Evolutionary conservation across 495 filamentous ascomycete genomes (phyloP), one percentile per base, ranked within the genome.

Genomic region (Hamigera avellanea): DNA sequence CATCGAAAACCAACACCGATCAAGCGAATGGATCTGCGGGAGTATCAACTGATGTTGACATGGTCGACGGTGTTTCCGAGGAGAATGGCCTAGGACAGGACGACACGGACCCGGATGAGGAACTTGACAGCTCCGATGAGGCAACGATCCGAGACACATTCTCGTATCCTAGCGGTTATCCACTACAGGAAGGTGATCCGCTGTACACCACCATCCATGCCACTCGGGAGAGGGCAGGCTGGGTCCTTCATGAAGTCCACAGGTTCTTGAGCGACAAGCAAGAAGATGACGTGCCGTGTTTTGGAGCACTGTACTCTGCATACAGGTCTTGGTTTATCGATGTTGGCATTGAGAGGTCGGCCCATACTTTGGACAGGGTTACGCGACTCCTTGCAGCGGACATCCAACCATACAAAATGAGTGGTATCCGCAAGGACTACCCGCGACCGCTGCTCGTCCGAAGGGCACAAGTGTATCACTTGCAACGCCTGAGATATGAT

Each of bases 301-400:
- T 96, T 58, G 93, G 82, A 21, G 75, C 87, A 16, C 55, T 99
- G 8, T 99, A 95, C 55, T 84, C 78, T 16, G 81, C 91, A 1
- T 99, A 94, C 57, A 67, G 82, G 12, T 86, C 81, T n/a, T 99
- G 86, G 85, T 95, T 99, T 48, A 81, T 93, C 6, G 91, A 99
- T 46, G 86, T 96, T 31, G 93, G 93, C 14, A 93, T 95, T 40
- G 91, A 99, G 51, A 69, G 91, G 39, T 94, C 87, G 7, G 89
- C 91, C 5, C 93, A 95, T 53, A 83, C 91, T 8, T 63, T 99
- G 19, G 91, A 99, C 50, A 70, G 93, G 16, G 76, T 95, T 9
- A 74, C 77, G 6, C 73, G 85, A 31, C 72, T 99, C 8, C 78
- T 93, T 39, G 71, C 73, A 37, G 80, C 84, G 7, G 91, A 99